These are phyloP conservation scores for Arabidopsis suecica DNA, from an alignment of 345 rosid species.

Conservation along the genomic window DNA sequence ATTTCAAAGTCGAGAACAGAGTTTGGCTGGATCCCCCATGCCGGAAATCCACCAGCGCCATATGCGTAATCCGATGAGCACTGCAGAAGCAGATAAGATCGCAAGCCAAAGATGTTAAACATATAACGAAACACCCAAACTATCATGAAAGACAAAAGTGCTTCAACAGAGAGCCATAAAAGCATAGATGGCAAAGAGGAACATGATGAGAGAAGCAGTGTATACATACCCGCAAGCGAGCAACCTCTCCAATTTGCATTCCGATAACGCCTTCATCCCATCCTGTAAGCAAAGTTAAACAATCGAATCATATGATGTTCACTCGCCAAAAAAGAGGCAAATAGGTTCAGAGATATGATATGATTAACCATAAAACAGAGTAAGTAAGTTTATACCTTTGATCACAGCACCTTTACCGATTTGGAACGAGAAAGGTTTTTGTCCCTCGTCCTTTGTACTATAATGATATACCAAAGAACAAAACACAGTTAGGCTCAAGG, in stretches of 20 bases:
- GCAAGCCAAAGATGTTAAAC: conserved; percentile 7
- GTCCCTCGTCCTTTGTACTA: conserved; percentile 90
- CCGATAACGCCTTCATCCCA: conserved; percentile 99
- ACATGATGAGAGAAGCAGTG: background rate
- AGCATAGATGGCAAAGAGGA: background rate
- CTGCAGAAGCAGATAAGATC: conserved; percentile 49
- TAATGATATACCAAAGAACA: conserved; percentile 18
- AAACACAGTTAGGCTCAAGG: conserved; percentile 24
- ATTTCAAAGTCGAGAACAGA: conserved; percentile 87
- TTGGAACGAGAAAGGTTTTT: conserved; percentile 78
- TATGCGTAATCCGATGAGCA: conserved; percentile 96
- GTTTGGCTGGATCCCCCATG: conserved; percentile 92
- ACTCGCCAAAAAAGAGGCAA: background rate
- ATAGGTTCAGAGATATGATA: background rate
- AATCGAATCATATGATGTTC: background rate
- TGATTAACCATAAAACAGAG: background rate
- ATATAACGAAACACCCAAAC: background rate
- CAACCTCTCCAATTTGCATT: conserved; percentile 94
- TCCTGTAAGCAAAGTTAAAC: conserved; percentile 53
- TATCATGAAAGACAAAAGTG: no score
- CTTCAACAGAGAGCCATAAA: background rate
- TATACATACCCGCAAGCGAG: conserved; percentile 81
- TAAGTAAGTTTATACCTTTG: conserved; percentile 54
- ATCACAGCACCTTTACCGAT: conserved; percentile 86
- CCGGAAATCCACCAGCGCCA: conserved; percentile 78